A percentile compares a stretch with the other conserved stretches of the same genome.
These are phyloP conservation scores for Rhodotorula graminis DNA, from an alignment of 768 basidiomycete genomes.

Conservation along the genomic window DNA sequence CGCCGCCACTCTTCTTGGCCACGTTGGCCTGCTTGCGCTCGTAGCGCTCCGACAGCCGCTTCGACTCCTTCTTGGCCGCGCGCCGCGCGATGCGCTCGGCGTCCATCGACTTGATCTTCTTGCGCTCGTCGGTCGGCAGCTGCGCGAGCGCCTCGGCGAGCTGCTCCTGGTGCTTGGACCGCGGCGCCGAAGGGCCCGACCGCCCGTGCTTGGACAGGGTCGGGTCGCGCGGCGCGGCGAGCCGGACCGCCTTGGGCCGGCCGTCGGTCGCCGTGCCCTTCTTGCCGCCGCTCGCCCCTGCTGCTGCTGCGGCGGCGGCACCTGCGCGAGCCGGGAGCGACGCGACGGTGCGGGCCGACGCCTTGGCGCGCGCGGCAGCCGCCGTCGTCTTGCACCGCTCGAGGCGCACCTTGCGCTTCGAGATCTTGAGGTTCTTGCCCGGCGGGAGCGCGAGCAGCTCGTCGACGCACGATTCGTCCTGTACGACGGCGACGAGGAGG, in stretches of 20 bases:
- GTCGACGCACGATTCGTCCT: slow-evolving; percentile 91
- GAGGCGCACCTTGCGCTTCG: slow-evolving; percentile 84
- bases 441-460: slow-evolving; percentile 78
- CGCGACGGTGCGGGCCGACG: slow-evolving; percentile 32
- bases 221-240: slow-evolving; percentile 38
- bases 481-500: not conserved
- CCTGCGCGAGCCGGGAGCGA: slow-evolving; percentile 41
- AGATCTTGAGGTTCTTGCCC: slow-evolving; percentile 69
- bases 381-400: slow-evolving; percentile 79
- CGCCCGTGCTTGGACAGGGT: slow-evolving; percentile 18
- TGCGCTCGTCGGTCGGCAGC: slow-evolving; percentile 79
- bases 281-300: not conserved
- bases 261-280: not conserved
- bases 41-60: slow-evolving; percentile 34
- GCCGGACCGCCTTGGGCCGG: slow-evolving; percentile 14
- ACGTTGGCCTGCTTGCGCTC: slow-evolving; percentile 33
- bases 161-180: slow-evolving; percentile 62
- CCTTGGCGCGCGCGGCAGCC: slow-evolving; percentile 41
- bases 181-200: slow-evolving; percentile 17
- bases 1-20: slow-evolving; percentile 21
- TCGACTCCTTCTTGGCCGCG: slow-evolving; percentile 42
- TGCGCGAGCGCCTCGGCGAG: slow-evolving; percentile 73
- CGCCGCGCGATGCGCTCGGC: slow-evolving; percentile 74
- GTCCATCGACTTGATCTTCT: slow-evolving; percentile 71
- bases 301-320: slow-evolving; percentile 17